Evolutionary conservation across 768 basidiomycete species (phyloP), one percentile per base, ranked within the genome.

Genomic region (Favolaschia claudopus): DNA sequence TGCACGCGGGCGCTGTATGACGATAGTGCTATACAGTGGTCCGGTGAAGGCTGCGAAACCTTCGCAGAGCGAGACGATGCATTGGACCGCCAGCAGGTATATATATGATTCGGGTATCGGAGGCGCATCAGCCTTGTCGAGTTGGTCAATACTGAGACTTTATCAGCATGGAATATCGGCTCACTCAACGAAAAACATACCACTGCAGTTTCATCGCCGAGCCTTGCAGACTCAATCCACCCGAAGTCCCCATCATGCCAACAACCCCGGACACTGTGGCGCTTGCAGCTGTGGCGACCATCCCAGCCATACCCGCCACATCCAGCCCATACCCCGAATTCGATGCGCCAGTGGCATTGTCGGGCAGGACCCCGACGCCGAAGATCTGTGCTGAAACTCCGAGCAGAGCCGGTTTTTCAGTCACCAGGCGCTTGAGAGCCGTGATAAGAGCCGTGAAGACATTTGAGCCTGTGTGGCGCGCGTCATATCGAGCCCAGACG

Each of bases 101-200:
- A 96, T 84, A 70, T 99, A 98, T 4, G 91, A 83, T 57, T 99
- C 97, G 0, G 97, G 96, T 50, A 98, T 95, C 0, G 87, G 81
- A 0, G 97, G 97, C 0, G 95, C 87, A 65, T 99, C 97, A 0
- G 94, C 91, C 73, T 99, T 99, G 77, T 99, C 96, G 13, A 98
- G 85, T 72, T 99, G 97, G 71, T 99, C 96, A 65, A 99, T 98
- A 71, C 96, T 97, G 66, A 48, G 33, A 4, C 40, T 54, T 36
- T 34, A 54, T 58, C 32, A 65, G 60, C 46, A 47, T 39, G 33
- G 10, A n/a, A 46, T 31, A 22, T 0, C 33, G 20, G 34, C n/a
- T 29, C 55, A 7, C 31, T 8, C 13, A 42, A 22, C 29, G 31
- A 36, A 12, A 20, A 5, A 77, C 86, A 37, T 59, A 95, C 95